phyloP scores from a whole-genome alignment of 1,284 basidiomycete genomes.

The Ceratobasidium theobromae region DNA sequence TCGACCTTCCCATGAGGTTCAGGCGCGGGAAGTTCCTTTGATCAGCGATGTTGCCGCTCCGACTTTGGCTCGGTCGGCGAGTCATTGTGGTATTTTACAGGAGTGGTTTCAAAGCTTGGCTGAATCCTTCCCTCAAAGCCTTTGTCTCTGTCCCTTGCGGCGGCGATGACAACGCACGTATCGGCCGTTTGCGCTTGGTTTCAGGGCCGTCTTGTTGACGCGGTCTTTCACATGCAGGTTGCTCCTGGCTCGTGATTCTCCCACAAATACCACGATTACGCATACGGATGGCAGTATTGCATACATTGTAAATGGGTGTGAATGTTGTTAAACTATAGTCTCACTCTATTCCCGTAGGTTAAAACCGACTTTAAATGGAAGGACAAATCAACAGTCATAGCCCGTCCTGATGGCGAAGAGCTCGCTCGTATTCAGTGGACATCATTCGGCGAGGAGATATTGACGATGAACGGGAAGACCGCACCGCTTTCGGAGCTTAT shows the following conservation, averaged over 20 bases:
- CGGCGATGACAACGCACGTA: conserved; percentile 18
- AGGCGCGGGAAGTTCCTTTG: too few species aligned
- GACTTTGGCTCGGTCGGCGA: neutral
- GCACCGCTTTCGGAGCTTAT: neutral
- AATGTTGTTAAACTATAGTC: too few species aligned
- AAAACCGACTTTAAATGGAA: neutral
- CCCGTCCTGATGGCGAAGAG: neutral
- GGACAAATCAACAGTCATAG: conserved; percentile 3
- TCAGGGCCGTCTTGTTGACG: too few species aligned
- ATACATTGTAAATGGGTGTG: neutral
- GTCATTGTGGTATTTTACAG: neutral
- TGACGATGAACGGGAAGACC: conserved; percentile 4
- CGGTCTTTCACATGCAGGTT: neutral
- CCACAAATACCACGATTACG: neutral
- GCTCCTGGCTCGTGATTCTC: conserved; percentile 7
- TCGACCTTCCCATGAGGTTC: too few species aligned
- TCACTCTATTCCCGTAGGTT: too few species aligned
- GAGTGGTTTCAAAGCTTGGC: too few species aligned
- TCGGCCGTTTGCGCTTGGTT: too few species aligned
- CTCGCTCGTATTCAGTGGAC: conserved; percentile 1
- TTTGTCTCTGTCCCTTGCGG: too few species aligned
- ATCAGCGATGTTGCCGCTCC: neutral
- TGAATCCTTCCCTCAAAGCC: too few species aligned
- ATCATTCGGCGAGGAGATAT: neutral
- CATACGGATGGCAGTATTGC: conserved; percentile 5